Percentiles rank a stretch among this genome's conserved stretches.
phyloP scores from a whole-genome alignment of 805 yeast genomes.

The Spathaspora gorwiae region DNA sequence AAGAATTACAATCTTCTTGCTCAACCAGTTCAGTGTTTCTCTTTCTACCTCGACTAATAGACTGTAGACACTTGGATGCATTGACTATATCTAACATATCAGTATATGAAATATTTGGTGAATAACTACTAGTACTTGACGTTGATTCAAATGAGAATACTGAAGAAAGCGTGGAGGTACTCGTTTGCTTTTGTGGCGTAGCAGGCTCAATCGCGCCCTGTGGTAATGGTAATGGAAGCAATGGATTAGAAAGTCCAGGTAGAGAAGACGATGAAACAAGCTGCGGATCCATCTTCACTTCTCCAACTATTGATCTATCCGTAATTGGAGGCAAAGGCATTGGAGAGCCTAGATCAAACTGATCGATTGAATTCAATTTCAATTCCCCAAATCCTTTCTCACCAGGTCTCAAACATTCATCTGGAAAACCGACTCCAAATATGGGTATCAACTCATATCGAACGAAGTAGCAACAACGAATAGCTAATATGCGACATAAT shows the following conservation, averaged over 20 bases:
- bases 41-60: slow-evolving; percentile 8
- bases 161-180: slow-evolving; percentile 1
- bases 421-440: slow-evolving; percentile 69
- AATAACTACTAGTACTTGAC: not conserved
- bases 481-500: slow-evolving; percentile 63
- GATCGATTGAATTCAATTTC: slow-evolving; percentile 30
- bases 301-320: not conserved
- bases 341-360: not conserved
- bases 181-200: not conserved
- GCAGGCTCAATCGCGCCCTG: not conserved
- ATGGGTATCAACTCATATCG: slow-evolving; percentile 73
- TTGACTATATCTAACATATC: slow-evolving; percentile 29
- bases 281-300: not conserved
- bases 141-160: slow-evolving; percentile 3
- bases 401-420: slow-evolving; percentile 52
- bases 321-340: not conserved
- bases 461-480: slow-evolving; percentile 72
- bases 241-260: not conserved
- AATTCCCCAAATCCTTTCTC: slow-evolving; percentile 66
- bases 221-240: not conserved
- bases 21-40: not conserved
- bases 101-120: slow-evolving; percentile 6
- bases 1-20: not conserved
- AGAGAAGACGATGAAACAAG: not conserved
- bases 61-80: slow-evolving; percentile 34